These are phyloP conservation scores for Colletotrichum sidae DNA, from an alignment of 2,329 filamentous ascomycete genomes.

Conservation along the genomic window DNA sequence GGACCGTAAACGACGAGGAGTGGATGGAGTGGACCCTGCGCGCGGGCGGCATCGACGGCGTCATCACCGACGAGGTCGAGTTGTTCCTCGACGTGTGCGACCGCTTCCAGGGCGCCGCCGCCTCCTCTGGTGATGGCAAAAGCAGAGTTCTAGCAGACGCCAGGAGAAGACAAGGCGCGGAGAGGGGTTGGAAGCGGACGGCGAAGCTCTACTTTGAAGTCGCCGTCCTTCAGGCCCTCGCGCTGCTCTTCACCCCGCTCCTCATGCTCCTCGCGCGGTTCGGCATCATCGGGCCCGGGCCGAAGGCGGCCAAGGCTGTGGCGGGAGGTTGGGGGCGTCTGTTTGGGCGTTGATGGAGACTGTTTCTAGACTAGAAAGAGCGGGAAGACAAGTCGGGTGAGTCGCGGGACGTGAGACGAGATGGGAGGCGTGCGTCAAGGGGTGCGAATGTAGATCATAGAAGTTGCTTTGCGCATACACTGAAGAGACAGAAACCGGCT, in stretches of 20 bases:
- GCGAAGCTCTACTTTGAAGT: constrained; percentile 23
- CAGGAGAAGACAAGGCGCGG: background rate
- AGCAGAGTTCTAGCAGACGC: too few relatives aligned
- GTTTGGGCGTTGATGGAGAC: background rate
- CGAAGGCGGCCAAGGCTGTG: constrained; percentile 26
- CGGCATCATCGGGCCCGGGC: constrained; percentile 24
- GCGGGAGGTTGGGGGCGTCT: too few relatives aligned
- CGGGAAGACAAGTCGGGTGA: too few relatives aligned
- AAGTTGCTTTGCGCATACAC: too few relatives aligned
- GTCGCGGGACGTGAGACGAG: too few relatives aligned
- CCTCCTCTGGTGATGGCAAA: too few relatives aligned
- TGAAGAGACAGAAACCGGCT: too few relatives aligned
- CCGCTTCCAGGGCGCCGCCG: constrained; percentile 2
- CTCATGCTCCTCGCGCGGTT: constrained; percentile 30
- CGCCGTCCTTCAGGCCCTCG: constrained; percentile 20
- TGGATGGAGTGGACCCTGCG: constrained; percentile 86
- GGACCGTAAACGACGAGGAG: constrained; percentile 86
- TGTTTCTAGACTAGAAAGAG: too few relatives aligned
- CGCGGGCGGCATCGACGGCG: constrained; percentile 73
- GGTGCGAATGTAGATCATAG: too few relatives aligned
- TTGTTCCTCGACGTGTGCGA: constrained; percentile 71
- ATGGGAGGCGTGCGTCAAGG: too few relatives aligned
- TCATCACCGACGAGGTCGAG: constrained; percentile 87
- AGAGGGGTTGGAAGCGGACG: constrained; percentile 14
- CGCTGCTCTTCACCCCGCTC: constrained; percentile 28